Conservation (phyloP, 2,329 filamentous ascomycete genomes). For the Verticillium klebahnii region DNA sequence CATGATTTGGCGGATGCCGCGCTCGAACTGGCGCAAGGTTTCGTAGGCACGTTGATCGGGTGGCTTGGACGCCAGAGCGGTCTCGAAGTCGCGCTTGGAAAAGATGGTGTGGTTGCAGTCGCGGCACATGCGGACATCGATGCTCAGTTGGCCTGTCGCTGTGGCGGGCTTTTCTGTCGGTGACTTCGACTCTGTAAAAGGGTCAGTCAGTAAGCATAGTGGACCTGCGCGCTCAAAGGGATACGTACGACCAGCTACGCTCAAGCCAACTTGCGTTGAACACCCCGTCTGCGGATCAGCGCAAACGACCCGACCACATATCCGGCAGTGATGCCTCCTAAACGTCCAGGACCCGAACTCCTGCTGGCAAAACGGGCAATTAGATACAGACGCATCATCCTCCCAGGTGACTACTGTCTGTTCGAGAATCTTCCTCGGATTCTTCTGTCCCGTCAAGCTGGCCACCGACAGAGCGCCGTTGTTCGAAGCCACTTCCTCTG, state of each 20-base stretch:
- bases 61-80: constrained; percentile 62
- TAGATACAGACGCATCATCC: constrained; percentile 73
- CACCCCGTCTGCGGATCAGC: constrained; percentile 81
- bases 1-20: constrained; percentile 75
- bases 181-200: constrained; percentile 27
- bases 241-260: constrained; percentile 54
- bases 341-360: constrained; percentile 94
- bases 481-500: constrained; percentile 56
- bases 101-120: constrained; percentile 68
- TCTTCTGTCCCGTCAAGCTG: constrained; percentile 62
- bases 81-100: constrained; percentile 69
- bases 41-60: constrained; percentile 76
- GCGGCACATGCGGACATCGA: constrained; percentile 88
- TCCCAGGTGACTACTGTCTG: constrained; percentile 95
- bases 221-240: background rate
- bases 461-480: constrained; percentile 54
- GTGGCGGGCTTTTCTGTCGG: constrained; percentile 37
- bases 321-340: constrained; percentile 86
- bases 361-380: constrained; percentile 93
- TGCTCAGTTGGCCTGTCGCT: constrained; percentile 48
- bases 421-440: constrained; percentile 74
- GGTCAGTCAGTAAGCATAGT: constrained; percentile 3
- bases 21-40: constrained; percentile 81
- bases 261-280: constrained; percentile 78
- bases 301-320: constrained; percentile 91